phyloP scores from a whole-genome alignment of 352 stramenopile species.

The Phytopythium mirpurense region DNA sequence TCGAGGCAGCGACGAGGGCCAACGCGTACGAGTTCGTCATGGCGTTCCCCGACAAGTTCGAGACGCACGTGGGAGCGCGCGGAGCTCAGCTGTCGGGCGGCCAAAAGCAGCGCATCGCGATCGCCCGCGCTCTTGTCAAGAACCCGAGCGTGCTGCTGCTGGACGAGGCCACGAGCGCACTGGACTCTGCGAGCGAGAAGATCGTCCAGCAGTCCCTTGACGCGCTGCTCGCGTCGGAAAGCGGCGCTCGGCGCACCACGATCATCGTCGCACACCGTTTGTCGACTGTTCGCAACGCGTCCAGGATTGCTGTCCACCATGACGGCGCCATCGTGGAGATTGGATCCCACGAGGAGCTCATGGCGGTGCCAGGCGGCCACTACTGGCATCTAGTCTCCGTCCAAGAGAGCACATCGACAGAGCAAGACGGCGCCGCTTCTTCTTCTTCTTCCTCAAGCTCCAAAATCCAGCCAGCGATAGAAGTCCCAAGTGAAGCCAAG shows the following conservation, averaged over 20 bases:
- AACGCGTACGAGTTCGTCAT: conserved; percentile 56
- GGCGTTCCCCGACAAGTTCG: conserved; percentile 74
- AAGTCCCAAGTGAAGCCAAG: too few species aligned
- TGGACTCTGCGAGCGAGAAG: conserved; percentile 77
- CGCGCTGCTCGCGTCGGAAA: conserved; percentile 16
- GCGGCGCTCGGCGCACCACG: conserved; percentile 62
- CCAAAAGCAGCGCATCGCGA: conserved; percentile 87
- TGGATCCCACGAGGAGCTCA: conserved; percentile 91
- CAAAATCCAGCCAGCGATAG: too few species aligned
- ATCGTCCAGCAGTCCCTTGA: conserved; percentile 84
- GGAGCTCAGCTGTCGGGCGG: conserved; percentile 81
- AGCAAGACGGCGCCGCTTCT: too few species aligned
- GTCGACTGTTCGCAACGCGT: conserved; percentile 91
- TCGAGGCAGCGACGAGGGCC: conserved; percentile 4
- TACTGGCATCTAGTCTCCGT: conserved; percentile 32
- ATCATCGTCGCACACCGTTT: conserved; percentile 94
- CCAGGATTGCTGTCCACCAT: conserved; percentile 94
- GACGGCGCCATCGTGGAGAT: conserved; percentile 90
- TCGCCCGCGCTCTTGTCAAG: conserved; percentile 84
- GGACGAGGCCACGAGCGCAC: conserved; percentile 87
- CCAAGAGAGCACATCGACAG: too few species aligned
- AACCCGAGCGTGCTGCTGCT: conserved; percentile 87
- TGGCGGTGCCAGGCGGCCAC: conserved; percentile 40
- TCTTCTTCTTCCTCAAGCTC: too few species aligned
- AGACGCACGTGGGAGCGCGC: conserved; percentile 85